Base-by-base conservation (phyloP, 148 eudicot species). In the Mesembryanthemum crystallinum region DNA sequence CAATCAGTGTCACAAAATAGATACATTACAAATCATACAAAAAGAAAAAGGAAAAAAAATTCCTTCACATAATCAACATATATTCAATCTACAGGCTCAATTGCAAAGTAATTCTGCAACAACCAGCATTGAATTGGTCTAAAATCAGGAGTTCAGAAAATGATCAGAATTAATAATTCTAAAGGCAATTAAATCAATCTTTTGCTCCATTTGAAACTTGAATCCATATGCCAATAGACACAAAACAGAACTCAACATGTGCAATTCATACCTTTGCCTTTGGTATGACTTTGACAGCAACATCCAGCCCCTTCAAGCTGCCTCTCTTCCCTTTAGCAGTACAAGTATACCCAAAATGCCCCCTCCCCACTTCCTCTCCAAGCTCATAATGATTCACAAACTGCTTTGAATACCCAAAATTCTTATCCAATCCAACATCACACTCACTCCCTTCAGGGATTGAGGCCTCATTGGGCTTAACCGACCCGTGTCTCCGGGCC, bases 261-360 rank as follows among this genome's bases (percentile, higher is more conserved):
- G 5, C 10, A 70, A 54, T 13, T 8, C 81, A 76, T 24, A 95
- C 99, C 97, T 92, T 92, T 9, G 94, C 85, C 86, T 95, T 95
- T 5, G 97, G 99, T 67, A 95, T 95, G 69, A 95, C 92, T 82
- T 95, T 95, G 81, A 95, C 93, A 70, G 99, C 99, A 71, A 92
- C 99, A 74, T 89, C 96, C 43, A 87, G 87, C 39, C 99, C 99
- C 77, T 89, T 92, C 77, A 88, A 73, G 81, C 85, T 86, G 54
- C 97, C 99, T 76, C 83, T 90, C 79, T 92, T 92, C 35, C 86
- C 90, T 82, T 82, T 88, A 18, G 94, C 99, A 35, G 76, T 67
- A 79, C 97, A 92, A 86, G 99, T 92, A 87, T 87, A 95, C 67
- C 99, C 99, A 82, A 95, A 95, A 87, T 95, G 99, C 35, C 99